Conservation (phyloP, 306 rosid species). For the Ammopiptanthus mongolicus region DNA sequence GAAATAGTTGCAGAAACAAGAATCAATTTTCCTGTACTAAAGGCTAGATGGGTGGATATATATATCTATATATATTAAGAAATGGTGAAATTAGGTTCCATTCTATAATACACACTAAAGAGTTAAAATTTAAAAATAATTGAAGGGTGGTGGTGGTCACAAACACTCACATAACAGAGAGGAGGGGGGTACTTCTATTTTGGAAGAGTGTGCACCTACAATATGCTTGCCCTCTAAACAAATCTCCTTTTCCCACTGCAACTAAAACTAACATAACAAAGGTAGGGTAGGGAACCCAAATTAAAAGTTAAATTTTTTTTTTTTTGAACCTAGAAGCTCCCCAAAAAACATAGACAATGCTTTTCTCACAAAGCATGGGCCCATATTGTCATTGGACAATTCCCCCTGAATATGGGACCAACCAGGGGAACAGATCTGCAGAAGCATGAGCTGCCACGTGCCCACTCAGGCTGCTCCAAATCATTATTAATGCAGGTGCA, state of each 20-base stretch:
- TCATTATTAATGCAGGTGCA: constrained; percentile 19
- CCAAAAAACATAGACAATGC: constrained; percentile 5
- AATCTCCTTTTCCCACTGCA: background rate
- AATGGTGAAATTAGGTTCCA: constrained; percentile 2
- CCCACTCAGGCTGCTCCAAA: constrained; percentile 27
- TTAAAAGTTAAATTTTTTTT: background rate
- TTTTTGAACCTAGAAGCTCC: background rate
- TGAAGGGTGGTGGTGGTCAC: background rate
- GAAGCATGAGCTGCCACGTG: constrained; percentile 53
- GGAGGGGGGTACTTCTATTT: background rate
- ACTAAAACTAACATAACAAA: constrained; percentile 2
- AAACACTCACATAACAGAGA: background rate
- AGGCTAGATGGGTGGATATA: background rate
- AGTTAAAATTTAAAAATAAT: background rate
- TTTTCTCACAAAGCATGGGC: constrained; percentile 27
- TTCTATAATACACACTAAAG: background rate
- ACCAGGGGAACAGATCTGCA: constrained; percentile 31
- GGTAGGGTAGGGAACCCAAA: background rate
- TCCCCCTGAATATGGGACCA: constrained; percentile 45
- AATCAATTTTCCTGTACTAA: background rate
- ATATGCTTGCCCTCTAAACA: background rate
- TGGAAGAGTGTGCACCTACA: background rate
- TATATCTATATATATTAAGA: no score
- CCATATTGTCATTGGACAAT: constrained; percentile 38
- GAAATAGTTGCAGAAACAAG: background rate